Percentiles rank a stretch among this genome's conserved stretches.
phyloP scores from a whole-genome alignment of 1,139 yeast genomes.

The Pichia sp. region DNA sequence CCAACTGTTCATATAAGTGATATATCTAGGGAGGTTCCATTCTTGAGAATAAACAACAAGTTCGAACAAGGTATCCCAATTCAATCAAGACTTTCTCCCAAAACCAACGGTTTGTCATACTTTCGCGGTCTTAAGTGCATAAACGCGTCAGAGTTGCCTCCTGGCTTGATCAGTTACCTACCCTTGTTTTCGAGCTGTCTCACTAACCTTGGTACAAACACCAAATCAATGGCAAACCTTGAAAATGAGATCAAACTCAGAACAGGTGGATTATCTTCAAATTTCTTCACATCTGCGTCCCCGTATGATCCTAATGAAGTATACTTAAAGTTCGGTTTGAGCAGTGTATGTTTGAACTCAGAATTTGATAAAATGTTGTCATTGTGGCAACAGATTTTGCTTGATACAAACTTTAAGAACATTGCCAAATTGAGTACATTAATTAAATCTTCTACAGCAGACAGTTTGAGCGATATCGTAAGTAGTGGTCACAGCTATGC shows the following conservation, averaged over 20 bases:
- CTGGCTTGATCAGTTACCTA: slow-evolving; percentile 58
- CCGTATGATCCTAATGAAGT: slow-evolving; percentile 46
- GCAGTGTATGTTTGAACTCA: slow-evolving; percentile 70
- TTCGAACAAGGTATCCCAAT: slow-evolving; percentile 30
- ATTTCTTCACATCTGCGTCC: slow-evolving; percentile 51
- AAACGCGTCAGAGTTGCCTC: slow-evolving; percentile 42
- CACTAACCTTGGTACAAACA: slow-evolving; percentile 76
- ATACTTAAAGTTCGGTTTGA: slow-evolving; percentile 48
- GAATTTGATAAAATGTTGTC: slow-evolving; percentile 58
- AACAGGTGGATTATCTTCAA: slow-evolving; percentile 80
- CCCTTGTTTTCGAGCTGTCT: slow-evolving; percentile 77
- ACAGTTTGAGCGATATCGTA: slow-evolving; percentile 72
- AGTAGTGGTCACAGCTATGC: slow-evolving; percentile 90
- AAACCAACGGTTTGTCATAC: slow-evolving; percentile 74
- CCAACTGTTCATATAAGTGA: slow-evolving; percentile 74
- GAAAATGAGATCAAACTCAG: slow-evolving; percentile 78
- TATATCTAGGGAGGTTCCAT: slow-evolving; percentile 57
- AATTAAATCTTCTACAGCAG: slow-evolving; percentile 70
- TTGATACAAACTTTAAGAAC: slow-evolving; percentile 66
- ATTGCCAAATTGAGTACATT: slow-evolving; percentile 68
- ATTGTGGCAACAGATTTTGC: slow-evolving; percentile 63
- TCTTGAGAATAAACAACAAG: slow-evolving; percentile 33
- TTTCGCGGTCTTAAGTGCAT: slow-evolving; percentile 53
- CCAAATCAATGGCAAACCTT: slow-evolving; percentile 67
- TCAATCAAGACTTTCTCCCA: slow-evolving; percentile 31